A percentile compares a stretch with the other conserved stretches of the same genome.
Conservation (phyloP, 345 rosid species). For the Aquilaria malaccensis region DNA sequence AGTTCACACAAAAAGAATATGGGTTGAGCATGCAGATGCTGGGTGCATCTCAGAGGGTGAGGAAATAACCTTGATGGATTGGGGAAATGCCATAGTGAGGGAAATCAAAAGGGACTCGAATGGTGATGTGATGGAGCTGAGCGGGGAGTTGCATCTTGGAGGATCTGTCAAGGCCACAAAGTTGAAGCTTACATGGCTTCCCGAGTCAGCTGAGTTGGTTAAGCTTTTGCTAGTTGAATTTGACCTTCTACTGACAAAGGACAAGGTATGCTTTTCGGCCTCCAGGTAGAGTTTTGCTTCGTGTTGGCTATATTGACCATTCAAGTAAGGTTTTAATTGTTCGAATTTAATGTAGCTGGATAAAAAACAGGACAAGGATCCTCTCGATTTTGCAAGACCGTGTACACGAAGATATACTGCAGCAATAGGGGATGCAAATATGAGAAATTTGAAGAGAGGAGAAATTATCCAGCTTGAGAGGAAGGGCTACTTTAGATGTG, state of each 20-base stretch:
- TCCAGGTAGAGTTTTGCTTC: too few species aligned
- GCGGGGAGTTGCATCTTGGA: slow-evolving; percentile 67
- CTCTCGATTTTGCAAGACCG: slow-evolving; percentile 53
- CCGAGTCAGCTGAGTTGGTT: slow-evolving; percentile 47
- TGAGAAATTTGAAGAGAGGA: slow-evolving; percentile 63
- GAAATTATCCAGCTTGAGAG: slow-evolving; percentile 85
- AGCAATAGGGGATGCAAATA: slow-evolving; percentile 88
- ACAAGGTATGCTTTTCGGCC: slow-evolving; percentile 38
- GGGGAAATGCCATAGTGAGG: slow-evolving; percentile 84
- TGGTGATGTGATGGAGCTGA: slow-evolving; percentile 45
- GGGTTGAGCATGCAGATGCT: slow-evolving; percentile 81
- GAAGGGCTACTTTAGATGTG: slow-evolving; percentile 88
- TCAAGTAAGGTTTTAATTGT: not conserved
- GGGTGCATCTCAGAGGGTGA: slow-evolving; percentile 52
- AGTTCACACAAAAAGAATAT: slow-evolving; percentile 63
- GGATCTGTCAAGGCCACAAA: slow-evolving; percentile 90
- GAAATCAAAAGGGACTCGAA: slow-evolving; percentile 53
- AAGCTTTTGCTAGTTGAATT: slow-evolving; percentile 51
- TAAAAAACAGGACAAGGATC: slow-evolving; percentile 52
- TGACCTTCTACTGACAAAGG: slow-evolving; percentile 59
- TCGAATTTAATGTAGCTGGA: slow-evolving; percentile 50
- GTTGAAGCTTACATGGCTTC: slow-evolving; percentile 89
- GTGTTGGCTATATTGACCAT: too few species aligned
- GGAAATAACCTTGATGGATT: slow-evolving; percentile 90
- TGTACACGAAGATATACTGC: slow-evolving; percentile 58